Evolutionary conservation across 441 rosid species (phyloP).

Genomic region (Euphorbia celastroides): DNA sequence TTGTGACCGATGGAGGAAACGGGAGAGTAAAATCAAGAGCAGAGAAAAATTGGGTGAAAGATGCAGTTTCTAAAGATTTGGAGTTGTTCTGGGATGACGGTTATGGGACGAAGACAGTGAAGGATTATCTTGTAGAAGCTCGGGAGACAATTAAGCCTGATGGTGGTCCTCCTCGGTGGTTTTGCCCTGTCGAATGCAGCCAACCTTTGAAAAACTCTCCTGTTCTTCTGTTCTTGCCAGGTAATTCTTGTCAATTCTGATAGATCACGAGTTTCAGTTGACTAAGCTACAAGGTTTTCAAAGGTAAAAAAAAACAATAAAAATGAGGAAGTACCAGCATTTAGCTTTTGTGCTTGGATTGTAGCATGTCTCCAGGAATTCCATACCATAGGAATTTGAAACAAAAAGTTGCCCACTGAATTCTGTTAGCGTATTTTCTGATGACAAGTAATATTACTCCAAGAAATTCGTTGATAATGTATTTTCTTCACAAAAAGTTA

Average conservation of each 20-base stretch:
- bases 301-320: neutral
- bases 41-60: constrained; percentile 24
- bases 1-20: constrained; percentile 39
- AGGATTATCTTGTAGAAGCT: constrained; percentile 56
- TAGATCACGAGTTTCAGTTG: constrained; percentile 1
- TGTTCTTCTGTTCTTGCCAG: constrained; percentile 68
- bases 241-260: constrained; percentile 28
- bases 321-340: neutral
- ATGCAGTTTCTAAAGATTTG: constrained; percentile 32
- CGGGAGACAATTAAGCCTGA: constrained; percentile 56
- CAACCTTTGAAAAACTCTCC: constrained; percentile 65
- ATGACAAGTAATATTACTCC: no score
- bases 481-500: no score
- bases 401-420: no score
- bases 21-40: constrained; percentile 28
- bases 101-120: constrained; percentile 53
- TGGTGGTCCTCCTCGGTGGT: constrained; percentile 86
- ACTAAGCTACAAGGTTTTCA: neutral
- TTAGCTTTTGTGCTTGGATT: neutral
- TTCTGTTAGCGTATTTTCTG: no score
- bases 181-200: constrained; percentile 77
- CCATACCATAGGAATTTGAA: no score
- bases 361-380: no score
- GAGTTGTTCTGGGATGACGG: constrained; percentile 88
- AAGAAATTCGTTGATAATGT: neutral